Evolutionary conservation across 1,284 basidiomycete species (phyloP).

Genomic region (Apiotrichum gracile): DNA sequence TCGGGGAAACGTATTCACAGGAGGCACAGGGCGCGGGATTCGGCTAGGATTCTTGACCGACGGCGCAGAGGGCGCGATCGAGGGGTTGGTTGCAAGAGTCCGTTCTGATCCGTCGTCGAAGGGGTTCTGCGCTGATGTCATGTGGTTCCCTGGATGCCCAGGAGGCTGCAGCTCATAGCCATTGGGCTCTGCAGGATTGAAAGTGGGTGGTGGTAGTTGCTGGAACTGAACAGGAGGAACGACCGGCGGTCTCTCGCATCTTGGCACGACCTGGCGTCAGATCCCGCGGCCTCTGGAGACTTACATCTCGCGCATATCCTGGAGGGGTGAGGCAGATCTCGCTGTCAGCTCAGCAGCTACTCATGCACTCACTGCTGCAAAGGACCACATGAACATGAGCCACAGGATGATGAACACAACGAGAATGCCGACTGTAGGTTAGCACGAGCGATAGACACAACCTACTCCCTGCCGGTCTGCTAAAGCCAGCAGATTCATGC

Average conservation of each 20-base stretch:
- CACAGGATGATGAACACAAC: conserved; percentile 57
- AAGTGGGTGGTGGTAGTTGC: no score
- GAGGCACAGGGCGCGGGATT: conserved; percentile 29
- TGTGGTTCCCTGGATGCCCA: no score
- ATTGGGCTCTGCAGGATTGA: no score
- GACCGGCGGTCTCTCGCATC: no score
- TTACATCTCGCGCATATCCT: conserved; percentile 62
- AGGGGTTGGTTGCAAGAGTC: neutral
- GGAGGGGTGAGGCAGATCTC: conserved; percentile 60
- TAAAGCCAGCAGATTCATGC: conserved; percentile 48
- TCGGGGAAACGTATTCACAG: conserved; percentile 18
- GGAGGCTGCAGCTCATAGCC: no score
- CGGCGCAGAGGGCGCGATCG: neutral
- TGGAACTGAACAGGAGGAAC: no score
- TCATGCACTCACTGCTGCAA: conserved; percentile 54
- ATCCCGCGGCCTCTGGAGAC: conserved; percentile 27
- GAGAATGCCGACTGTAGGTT: conserved; percentile 55
- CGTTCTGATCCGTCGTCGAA: neutral
- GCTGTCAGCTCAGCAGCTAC: neutral
- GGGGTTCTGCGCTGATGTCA: no score
- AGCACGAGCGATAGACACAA: conserved; percentile 16
- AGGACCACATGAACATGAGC: conserved; percentile 67
- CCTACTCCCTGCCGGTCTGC: conserved; percentile 57
- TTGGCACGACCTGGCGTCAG: no score
- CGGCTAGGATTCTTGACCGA: neutral